These are phyloP conservation scores for Gryganskiella cystojenkinii DNA, from an alignment of 192 early-diverging fungal species.

Conservation along the genomic window DNA sequence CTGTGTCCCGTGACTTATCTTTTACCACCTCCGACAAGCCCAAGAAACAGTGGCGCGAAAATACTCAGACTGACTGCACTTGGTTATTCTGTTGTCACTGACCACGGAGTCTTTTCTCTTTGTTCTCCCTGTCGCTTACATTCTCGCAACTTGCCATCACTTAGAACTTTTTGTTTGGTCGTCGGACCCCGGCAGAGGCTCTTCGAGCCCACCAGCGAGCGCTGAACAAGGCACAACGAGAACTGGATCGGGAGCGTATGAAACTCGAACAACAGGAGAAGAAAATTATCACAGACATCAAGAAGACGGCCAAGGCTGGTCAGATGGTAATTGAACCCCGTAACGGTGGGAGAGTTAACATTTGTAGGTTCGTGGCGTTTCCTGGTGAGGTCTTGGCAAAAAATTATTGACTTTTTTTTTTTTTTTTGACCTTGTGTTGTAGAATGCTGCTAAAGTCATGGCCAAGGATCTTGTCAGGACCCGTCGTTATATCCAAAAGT, in stretches of 20 bases:
- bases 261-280: constrained; percentile 96
- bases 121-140: background rate
- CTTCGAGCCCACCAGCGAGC: constrained; percentile 92
- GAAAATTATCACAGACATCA: constrained; percentile 94
- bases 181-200: constrained; percentile 90
- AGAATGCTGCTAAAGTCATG: constrained; percentile 94
- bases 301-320: constrained; percentile 88
- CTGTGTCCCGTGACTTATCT: too few relatives aligned
- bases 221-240: constrained; percentile 88
- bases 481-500: constrained; percentile 93
- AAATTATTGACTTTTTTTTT: constrained; percentile 13
- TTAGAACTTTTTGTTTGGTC: constrained; percentile 79
- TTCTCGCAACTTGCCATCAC: background rate
- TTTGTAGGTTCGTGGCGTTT: too few relatives aligned
- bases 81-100: too few relatives aligned
- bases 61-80: too few relatives aligned
- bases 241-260: constrained; percentile 88
- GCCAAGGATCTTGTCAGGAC: constrained; percentile 98
- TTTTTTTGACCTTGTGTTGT: constrained; percentile 4
- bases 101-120: too few relatives aligned
- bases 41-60: too few relatives aligned
- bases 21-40: too few relatives aligned
- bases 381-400: background rate
- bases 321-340: constrained; percentile 96
- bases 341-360: too few relatives aligned